Evolutionary conservation across 208 protist species (phyloP).

Genomic region (Leishmania major): DNA sequence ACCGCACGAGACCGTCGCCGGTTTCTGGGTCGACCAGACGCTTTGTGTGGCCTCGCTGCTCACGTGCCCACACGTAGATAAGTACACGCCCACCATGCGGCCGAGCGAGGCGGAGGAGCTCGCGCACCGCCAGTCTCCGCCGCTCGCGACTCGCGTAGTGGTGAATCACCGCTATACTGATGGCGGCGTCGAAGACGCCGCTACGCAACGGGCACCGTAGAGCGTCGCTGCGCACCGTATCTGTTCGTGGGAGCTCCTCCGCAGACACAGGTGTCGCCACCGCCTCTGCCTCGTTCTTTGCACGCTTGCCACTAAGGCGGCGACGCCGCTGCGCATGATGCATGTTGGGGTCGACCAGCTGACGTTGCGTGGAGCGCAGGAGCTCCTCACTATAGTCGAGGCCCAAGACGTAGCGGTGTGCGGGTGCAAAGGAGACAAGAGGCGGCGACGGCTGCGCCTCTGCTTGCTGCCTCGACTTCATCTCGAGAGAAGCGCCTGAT

Average conservation of each 20-base stretch:
- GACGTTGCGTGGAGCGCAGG: constrained; percentile 57
- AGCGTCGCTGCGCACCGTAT: constrained; percentile 71
- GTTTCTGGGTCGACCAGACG: constrained; percentile 42
- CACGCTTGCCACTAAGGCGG: constrained; percentile 11
- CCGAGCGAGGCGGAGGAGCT: constrained; percentile 78
- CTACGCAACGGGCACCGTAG: constrained; percentile 60
- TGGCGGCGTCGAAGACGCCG: constrained; percentile 73
- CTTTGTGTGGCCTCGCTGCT: constrained; percentile 31
- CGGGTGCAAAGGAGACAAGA: constrained; percentile 2
- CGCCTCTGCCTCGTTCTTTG: constrained; percentile 3
- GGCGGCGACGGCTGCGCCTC: neutral
- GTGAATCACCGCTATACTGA: constrained; percentile 92
- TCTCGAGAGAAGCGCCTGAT: neutral
- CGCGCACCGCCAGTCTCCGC: constrained; percentile 49
- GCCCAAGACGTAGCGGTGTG: constrained; percentile 64
- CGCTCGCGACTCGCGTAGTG: constrained; percentile 76
- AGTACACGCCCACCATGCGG: constrained; percentile 64
- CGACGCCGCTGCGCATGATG: constrained; percentile 9
- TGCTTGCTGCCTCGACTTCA: neutral
- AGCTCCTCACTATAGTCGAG: constrained; percentile 71
- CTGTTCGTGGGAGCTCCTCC: constrained; percentile 43
- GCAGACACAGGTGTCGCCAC: constrained; percentile 12
- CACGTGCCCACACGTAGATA: constrained; percentile 88
- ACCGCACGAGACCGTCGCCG: constrained; percentile 65
- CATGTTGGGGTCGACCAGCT: constrained; percentile 47